Base-by-base conservation (phyloP, 2,329 filamentous ascomycete genomes). In the Penicillium sp. region DNA sequence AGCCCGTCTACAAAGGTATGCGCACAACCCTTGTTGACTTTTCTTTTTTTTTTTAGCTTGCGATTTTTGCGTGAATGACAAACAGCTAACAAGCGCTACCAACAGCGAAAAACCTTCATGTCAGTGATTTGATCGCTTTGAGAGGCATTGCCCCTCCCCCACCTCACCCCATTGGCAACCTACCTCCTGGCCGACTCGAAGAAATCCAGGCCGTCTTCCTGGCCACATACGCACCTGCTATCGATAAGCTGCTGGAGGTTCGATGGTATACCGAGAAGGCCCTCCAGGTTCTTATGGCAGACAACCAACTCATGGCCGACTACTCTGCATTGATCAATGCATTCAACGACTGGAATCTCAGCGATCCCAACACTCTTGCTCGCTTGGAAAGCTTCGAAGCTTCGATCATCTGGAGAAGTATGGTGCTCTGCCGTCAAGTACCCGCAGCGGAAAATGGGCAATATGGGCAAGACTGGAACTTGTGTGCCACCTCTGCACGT, bases 161-260 rank as follows among this genome's bases (percentile, higher is more conserved):
- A 62, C 80, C 83, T 27, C 81, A 83, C 56, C 80, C 67, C 74
- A 79, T 71, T 73, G 82, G 66, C 45, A 76, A 74, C 52, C 70
- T 81, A 39, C 70, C 78, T 6, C 71, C 74, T 27, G 71, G 74
- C 7, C 75, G 74, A 56, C 79, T 90, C 49, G 84, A 87, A 65
- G 87, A 91, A 69, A 86, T 91, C 57, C 87, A 86, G 61, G 84
- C 84, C 59, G 78, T 93, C 16, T 96, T 90, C 74, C 83, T 85
- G 65, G 87, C 88, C 63, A 87, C 91, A 62, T 96, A 95, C 72
- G 89, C 87, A 4, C 84, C 83, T 1, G 89, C 87, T 8, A 83
- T 95, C 47, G 87, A 90, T 73, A 83, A 84, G 49, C 88, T 95
- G 60, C 84, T 96, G 60, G 93, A 97, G 73, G 90, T 91, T 7